phyloP scores from a whole-genome alignment of 2,329 filamentous ascomycete genomes.

The Xylariaceae sp. region DNA sequence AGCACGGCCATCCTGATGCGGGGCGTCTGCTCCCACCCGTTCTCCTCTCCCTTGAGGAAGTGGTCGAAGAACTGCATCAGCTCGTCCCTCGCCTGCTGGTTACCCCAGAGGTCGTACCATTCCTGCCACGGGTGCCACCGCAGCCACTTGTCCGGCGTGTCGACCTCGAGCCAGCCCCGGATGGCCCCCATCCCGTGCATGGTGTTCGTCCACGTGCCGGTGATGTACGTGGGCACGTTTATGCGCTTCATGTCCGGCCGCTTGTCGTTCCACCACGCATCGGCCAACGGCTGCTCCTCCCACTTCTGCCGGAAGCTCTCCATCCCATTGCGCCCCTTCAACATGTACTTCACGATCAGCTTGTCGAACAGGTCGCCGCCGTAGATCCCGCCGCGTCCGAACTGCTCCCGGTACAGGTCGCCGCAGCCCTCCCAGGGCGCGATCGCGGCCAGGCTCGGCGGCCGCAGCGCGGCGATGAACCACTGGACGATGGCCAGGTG shows the following conservation, averaged over 20 bases:
- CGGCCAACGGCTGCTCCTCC: slow-evolving; percentile 5
- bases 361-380: background rate
- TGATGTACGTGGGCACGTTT: slow-evolving; percentile 11
- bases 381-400: slow-evolving; percentile 14
- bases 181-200: slow-evolving; percentile 10
- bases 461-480: slow-evolving; percentile 14
- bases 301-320: slow-evolving; percentile 10
- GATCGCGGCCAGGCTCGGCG: slow-evolving; percentile 10
- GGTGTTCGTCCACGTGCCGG: slow-evolving; percentile 9
- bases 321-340: slow-evolving; percentile 3
- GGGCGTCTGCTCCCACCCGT: slow-evolving; percentile 37
- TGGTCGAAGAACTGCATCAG: slow-evolving; percentile 34
- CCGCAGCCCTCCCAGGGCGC: slow-evolving; percentile 13
- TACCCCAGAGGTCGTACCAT: slow-evolving; percentile 34
- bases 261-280: slow-evolving; percentile 13
- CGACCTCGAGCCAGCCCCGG: slow-evolving; percentile 27
- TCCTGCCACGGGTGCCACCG: slow-evolving; percentile 23
- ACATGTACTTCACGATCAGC: slow-evolving; percentile 1
- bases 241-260: slow-evolving; percentile 10
- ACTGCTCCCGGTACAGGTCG: slow-evolving; percentile 18
- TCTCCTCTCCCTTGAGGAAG: slow-evolving; percentile 32
- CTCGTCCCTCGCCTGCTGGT: slow-evolving; percentile 24
- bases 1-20: slow-evolving; percentile 31
- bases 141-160: slow-evolving; percentile 7
- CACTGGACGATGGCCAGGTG: slow-evolving; percentile 18